These are phyloP conservation scores for Fusarium verticillioides DNA, from an alignment of 2,329 filamentous ascomycete genomes.

Conservation along the genomic window DNA sequence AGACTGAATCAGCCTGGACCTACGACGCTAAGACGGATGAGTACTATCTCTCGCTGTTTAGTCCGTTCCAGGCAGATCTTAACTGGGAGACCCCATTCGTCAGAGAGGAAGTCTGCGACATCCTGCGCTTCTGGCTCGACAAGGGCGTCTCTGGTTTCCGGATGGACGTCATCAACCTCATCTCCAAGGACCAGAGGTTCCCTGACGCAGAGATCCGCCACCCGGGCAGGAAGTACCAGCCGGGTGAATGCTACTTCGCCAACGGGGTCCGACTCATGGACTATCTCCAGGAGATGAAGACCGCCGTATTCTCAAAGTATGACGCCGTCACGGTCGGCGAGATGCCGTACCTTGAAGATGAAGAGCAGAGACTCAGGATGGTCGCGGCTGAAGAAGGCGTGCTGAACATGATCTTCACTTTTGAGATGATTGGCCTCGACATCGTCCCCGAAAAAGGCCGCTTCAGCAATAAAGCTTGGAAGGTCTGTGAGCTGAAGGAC, in stretches of 20 bases:
- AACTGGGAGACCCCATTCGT: constrained; percentile 82
- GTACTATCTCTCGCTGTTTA: constrained; percentile 82
- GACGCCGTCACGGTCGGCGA: constrained; percentile 77
- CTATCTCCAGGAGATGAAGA: constrained; percentile 72
- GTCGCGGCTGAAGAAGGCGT: background rate
- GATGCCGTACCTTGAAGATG: constrained; percentile 66
- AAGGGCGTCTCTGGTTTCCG: constrained; percentile 78
- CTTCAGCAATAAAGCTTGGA: background rate
- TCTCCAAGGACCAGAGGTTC: constrained; percentile 70
- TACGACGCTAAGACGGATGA: constrained; percentile 77
- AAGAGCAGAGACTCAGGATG: background rate
- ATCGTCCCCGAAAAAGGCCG: background rate
- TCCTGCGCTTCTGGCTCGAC: constrained; percentile 83
- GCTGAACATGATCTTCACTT: constrained; percentile 6
- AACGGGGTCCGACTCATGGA: constrained; percentile 77
- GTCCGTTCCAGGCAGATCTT: constrained; percentile 79
- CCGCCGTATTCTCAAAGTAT: constrained; percentile 66
- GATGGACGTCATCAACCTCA: constrained; percentile 79
- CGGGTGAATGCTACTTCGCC: constrained; percentile 65
- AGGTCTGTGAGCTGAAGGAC: background rate
- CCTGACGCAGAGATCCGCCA: constrained; percentile 67
- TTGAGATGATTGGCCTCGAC: background rate
- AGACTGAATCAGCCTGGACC: constrained; percentile 69
- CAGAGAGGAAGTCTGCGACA: constrained; percentile 75
- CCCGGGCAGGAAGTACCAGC: constrained; percentile 59